phyloP scores from a whole-genome alignment of 2,329 filamentous ascomycete species.

The Colletotrichum karsti region DNA sequence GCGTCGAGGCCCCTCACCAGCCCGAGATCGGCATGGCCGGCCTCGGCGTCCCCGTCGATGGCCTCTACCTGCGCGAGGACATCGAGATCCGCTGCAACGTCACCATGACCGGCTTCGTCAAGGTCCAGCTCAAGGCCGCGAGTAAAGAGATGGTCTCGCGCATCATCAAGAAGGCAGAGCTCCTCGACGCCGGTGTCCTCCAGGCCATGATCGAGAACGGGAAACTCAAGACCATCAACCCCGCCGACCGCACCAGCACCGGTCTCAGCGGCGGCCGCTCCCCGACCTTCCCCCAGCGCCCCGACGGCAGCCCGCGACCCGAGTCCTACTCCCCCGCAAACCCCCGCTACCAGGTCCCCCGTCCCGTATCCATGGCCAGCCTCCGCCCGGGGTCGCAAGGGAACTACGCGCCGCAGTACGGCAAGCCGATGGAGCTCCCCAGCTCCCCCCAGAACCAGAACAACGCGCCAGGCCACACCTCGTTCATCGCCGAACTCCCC shows the following conservation, averaged over 20 bases:
- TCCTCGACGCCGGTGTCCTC: conserved; percentile 72
- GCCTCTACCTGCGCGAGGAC: conserved; percentile 74
- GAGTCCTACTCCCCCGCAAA: conserved; percentile 38
- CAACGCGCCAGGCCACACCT: conserved; percentile 28
- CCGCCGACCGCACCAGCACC: conserved; percentile 55
- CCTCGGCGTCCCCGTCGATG: conserved; percentile 69
- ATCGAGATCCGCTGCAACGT: conserved; percentile 77
- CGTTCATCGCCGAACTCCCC: conserved; percentile 49
- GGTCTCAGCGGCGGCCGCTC: conserved; percentile 26
- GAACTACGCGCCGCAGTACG: conserved; percentile 24
- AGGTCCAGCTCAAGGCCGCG: conserved; percentile 71
- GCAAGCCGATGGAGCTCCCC: conserved; percentile 25
- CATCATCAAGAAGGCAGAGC: conserved; percentile 76
- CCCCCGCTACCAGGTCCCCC: conserved; percentile 49
- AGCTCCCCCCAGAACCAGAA: conserved; percentile 31
- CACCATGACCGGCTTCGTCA: conserved; percentile 71
- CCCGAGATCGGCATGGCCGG: conserved; percentile 67
- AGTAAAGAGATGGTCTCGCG: conserved; percentile 74
- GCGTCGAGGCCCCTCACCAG: conserved; percentile 67
- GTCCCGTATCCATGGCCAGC: conserved; percentile 41
- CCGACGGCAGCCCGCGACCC: conserved; percentile 30
- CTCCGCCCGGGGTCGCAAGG: conserved; percentile 35
- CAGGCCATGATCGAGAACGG: conserved; percentile 75
- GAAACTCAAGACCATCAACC: conserved; percentile 67
- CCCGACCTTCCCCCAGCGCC: conserved; percentile 12